phyloP scores from a whole-genome alignment of 495 filamentous ascomycete genomes.

The Hypoxylon fuscum region DNA sequence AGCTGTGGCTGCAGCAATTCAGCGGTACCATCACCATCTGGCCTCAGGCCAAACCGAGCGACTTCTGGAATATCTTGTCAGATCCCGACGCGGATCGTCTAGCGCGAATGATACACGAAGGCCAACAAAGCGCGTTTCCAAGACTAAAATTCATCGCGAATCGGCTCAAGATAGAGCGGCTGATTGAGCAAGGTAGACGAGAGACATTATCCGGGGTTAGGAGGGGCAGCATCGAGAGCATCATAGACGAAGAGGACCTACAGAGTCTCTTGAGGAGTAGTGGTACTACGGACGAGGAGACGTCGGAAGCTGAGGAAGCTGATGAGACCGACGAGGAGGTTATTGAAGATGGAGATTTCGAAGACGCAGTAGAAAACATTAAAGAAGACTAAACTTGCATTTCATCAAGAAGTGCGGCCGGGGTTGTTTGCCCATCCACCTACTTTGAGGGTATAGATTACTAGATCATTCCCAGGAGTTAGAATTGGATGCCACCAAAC shows the following conservation, averaged over 20 bases:
- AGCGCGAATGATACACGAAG: conserved; percentile 85
- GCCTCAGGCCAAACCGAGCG: conserved; percentile 76
- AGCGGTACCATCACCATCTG: conserved; percentile 95
- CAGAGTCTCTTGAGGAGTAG: conserved; percentile 41
- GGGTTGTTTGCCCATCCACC: no score
- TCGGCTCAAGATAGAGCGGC: conserved; percentile 79
- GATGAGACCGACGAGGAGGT: conserved; percentile 19
- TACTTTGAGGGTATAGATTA: no score
- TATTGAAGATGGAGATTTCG: conserved; percentile 24
- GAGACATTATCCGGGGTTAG: conserved; percentile 54
- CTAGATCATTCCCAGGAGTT: no score
- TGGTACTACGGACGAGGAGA: conserved; percentile 41
- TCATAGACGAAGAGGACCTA: conserved; percentile 56
- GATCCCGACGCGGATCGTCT: conserved; percentile 80
- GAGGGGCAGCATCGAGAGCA: conserved; percentile 56
- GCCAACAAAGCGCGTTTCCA: conserved; percentile 85
- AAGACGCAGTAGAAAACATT: conserved; percentile 7
- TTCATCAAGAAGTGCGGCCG: background rate
- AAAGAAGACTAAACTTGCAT: conserved; percentile 18
- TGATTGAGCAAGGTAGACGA: conserved; percentile 78
- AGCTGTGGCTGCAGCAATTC: conserved; percentile 95
- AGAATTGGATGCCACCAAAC: no score
- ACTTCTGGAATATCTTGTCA: conserved; percentile 86
- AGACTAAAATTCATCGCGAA: conserved; percentile 92
- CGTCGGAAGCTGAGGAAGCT: conserved; percentile 29